Evolutionary conservation across 331 rosid species (phyloP).

Genomic region (Cydonia oblonga): DNA sequence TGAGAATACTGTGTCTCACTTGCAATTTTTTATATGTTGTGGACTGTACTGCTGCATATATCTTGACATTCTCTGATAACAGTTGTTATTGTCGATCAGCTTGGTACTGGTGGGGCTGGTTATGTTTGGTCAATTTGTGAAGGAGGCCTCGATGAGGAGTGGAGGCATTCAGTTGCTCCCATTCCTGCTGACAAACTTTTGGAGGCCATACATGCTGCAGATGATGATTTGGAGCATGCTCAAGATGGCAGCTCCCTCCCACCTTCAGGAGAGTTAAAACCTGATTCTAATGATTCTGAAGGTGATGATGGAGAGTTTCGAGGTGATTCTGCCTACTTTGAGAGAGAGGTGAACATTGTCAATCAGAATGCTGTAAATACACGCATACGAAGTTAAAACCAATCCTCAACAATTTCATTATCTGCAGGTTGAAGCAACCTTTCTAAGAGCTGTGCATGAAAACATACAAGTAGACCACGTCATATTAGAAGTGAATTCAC

Average conservation of each 20-base stretch:
- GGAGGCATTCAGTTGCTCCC: conserved; percentile 98
- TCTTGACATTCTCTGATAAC: conserved; percentile 14
- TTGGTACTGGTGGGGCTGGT: conserved; percentile 84
- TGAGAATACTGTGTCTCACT: not conserved
- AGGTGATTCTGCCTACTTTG: conserved; percentile 57
- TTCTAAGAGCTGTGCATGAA: conserved; percentile 82
- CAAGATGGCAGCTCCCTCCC: conserved; percentile 56
- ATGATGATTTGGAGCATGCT: conserved; percentile 54
- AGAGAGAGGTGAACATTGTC: conserved; percentile 54
- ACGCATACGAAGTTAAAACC: not conserved
- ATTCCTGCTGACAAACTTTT: conserved; percentile 72
- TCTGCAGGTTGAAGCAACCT: conserved; percentile 92
- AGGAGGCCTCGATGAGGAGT: conserved; percentile 80
- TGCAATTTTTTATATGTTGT: not conserved
- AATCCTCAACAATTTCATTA: not conserved
- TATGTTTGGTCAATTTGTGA: conserved; percentile 82
- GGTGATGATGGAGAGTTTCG: conserved; percentile 44
- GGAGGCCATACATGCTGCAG: conserved; percentile 40
- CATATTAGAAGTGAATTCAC: conserved; percentile 72
- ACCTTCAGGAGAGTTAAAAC: conserved; percentile 63
- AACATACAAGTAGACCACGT: conserved; percentile 61
- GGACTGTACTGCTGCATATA: not conserved
- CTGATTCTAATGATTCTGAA: conserved; percentile 56
- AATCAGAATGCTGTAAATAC: conserved; percentile 7
- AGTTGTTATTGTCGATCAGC: conserved; percentile 43